Percentiles rank a stretch among this genome's conserved stretches.
Evolutionary conservation across 352 stramenopile genomes (phyloP).

Genomic region (Phytophthora pisi): DNA sequence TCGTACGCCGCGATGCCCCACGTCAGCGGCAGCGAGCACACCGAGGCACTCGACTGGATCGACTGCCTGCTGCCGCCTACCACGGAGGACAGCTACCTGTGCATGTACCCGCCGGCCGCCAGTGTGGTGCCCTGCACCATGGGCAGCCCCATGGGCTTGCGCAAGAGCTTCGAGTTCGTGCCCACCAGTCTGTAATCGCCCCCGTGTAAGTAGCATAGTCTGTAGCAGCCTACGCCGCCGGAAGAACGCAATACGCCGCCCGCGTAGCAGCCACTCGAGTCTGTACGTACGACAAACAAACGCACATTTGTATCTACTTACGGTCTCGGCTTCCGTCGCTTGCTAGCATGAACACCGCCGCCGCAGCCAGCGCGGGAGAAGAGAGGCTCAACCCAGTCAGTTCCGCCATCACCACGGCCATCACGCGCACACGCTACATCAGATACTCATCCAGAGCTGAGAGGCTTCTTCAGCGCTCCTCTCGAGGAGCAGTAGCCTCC

Average conservation of each 20-base stretch:
- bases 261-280: conserved; percentile 14
- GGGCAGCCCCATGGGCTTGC: conserved; percentile 17
- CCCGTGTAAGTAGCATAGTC: conserved; percentile 18
- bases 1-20: neutral
- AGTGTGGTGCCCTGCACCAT: conserved; percentile 21
- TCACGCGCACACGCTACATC: neutral
- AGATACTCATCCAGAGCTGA: conserved; percentile 1
- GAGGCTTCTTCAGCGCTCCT: conserved; percentile 7
- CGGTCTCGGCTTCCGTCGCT: neutral
- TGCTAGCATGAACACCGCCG: neutral
- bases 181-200: conserved; percentile 29
- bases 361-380: conserved; percentile 16
- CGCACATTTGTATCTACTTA: conserved; percentile 25
- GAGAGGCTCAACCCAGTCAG: conserved; percentile 4
- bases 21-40: conserved; percentile 20
- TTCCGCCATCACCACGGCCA: neutral
- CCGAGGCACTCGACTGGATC: conserved; percentile 62
- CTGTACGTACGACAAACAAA: conserved; percentile 30
- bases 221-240: conserved; percentile 11
- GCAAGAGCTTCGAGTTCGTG: conserved; percentile 47
- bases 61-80: conserved; percentile 52
- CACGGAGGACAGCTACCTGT: conserved; percentile 46
- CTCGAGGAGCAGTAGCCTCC: conserved; percentile 1
- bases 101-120: conserved; percentile 38
- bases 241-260: conserved; percentile 7